Conservation (phyloP, 1,284 basidiomycete genomes). For the Pseudozyma hubeiensis region DNA sequence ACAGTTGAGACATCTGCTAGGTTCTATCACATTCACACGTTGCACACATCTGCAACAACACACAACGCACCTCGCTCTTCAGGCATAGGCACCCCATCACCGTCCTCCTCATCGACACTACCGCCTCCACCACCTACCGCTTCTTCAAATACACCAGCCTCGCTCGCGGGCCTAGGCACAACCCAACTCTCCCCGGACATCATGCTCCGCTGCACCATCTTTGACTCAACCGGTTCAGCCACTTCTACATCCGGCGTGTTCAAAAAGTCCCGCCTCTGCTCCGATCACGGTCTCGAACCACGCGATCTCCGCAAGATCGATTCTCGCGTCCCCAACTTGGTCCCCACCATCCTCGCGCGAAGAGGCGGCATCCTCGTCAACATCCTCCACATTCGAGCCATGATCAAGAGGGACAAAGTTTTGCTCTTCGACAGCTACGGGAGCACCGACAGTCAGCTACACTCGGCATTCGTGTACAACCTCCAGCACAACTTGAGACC, state of each 20-base stretch:
- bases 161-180: constrained; percentile 33
- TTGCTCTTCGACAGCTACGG: constrained; percentile 81
- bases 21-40: background rate
- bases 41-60: background rate
- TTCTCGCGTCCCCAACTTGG: constrained; percentile 89
- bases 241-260: constrained; percentile 90
- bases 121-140: background rate
- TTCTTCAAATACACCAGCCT: background rate
- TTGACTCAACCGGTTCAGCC: constrained; percentile 71
- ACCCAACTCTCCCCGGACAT: constrained; percentile 57
- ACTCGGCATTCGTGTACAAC: constrained; percentile 64
- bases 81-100: background rate
- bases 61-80: background rate
- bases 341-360: constrained; percentile 89
- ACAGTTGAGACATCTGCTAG: background rate
- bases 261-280: constrained; percentile 86
- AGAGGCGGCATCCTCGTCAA: constrained; percentile 85
- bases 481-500: constrained; percentile 58
- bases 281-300: constrained; percentile 87
- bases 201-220: constrained; percentile 62
- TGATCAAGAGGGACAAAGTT: constrained; percentile 92
- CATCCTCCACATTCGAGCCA: constrained; percentile 90
- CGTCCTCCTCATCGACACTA: constrained; percentile 3
- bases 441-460: constrained; percentile 48
- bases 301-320: constrained; percentile 97